Base-by-base conservation (phyloP, 2,329 filamentous ascomycete genomes). In the Epichloe hybrida region DNA sequence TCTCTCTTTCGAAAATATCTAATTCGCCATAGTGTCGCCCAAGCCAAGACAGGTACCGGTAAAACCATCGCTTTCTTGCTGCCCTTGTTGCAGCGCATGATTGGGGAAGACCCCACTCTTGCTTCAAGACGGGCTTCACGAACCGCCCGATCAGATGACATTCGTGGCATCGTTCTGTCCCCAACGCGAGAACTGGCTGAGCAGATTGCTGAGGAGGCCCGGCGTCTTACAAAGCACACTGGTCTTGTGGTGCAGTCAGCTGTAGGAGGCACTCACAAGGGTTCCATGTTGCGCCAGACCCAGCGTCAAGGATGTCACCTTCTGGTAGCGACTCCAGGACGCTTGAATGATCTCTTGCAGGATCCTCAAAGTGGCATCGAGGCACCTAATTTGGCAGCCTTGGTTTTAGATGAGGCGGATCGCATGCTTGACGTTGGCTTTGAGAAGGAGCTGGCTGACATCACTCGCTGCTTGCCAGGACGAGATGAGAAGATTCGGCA, bases 381-480 rank as follows among this genome's bases (percentile, higher is more conserved):
- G 21, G 86, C 86, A 67, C 89, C 63, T 66, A 90, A 87, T 66
- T 84, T 97, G 73, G 86, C 88, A 65, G 94, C 93, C 58, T 76
- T 98, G 44, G 89, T 97, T 56, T 83, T 98, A 45, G 93, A 98
- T 60, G 93, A 98, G 75, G 93, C 93, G 61, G 93, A 98, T 69
- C 87, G 93, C 60, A 96, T 98, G 87, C 79, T 98, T 64, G 93
- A 98, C 72, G 93, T 95, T 74, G 93, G 86, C 2, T 91, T 91
- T 61, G 73, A 83, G 51, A 72, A 73, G 37, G 83, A 82, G 51
- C 75, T 91, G 48, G 68, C 73, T 47, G 65, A 77, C 1, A 87
- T 91, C 50, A 69, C 80, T 51, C 53, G 63, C 0, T 62, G 69
- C 42, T 75, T 96, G 9, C 91, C 91, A 3, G 69, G 76, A 45